Conservation (phyloP, 73 alveolate genomes). For the Tetrahymena malaccensis region DNA sequence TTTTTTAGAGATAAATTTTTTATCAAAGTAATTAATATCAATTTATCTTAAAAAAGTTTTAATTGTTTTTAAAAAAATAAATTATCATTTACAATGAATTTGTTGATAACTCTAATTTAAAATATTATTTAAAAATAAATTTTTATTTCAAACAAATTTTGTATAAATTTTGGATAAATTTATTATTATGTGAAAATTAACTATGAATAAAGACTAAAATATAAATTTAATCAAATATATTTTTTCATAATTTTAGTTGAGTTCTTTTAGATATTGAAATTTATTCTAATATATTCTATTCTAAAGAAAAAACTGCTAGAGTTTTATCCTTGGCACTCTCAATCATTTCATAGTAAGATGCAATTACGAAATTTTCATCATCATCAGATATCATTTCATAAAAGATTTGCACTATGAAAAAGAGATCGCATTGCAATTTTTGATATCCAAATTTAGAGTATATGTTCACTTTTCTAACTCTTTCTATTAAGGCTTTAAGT, state of each 20-base stretch:
- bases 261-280: not conserved
- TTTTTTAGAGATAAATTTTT: too few species aligned
- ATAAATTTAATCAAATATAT: not conserved
- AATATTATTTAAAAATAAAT: too few species aligned
- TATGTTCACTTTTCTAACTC: not conserved
- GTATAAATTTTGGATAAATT: too few species aligned
- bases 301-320: not conserved
- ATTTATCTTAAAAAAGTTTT: too few species aligned
- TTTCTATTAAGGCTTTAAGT: slow-evolving; percentile 10
- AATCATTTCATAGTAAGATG: slow-evolving; percentile 10
- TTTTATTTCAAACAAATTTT: too few species aligned
- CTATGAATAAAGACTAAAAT: not conserved
- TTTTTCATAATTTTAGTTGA: not conserved
- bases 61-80: too few species aligned
- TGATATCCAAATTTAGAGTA: not conserved
- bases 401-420: slow-evolving; percentile 4
- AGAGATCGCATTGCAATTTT: slow-evolving; percentile 15
- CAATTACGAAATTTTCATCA: slow-evolving; percentile 22
- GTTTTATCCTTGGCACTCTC: slow-evolving; percentile 12
- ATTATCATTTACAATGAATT: too few species aligned
- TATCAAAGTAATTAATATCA: too few species aligned
- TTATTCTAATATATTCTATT: not conserved
- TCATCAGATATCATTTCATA: slow-evolving; percentile 27
- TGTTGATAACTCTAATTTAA: too few species aligned
- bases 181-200: too few species aligned